Evolutionary conservation across 192 early-diverging fungal species (phyloP), one percentile per base, ranked within the genome.

Genomic region (Coemansia nantahalensis): DNA sequence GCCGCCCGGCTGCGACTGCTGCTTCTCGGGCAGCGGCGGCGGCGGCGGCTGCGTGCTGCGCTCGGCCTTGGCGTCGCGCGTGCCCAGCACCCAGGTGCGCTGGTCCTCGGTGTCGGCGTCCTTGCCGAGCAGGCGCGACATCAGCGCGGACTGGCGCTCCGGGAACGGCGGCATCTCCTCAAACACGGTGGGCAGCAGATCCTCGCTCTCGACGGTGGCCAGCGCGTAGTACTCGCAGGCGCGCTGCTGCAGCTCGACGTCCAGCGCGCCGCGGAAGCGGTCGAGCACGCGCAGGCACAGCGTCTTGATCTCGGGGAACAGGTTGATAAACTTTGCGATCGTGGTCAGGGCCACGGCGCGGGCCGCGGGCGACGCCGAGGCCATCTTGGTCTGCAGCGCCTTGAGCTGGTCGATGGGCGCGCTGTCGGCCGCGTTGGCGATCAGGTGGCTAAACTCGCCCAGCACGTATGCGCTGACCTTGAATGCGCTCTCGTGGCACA

Each of bases 81-180:
- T 91, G 50, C 93, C 93, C 68, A 91, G 86, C 15, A 90, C 80
- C 95, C 94, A 97, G 10, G 89, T 92, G 35, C 97, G 84, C 65
- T 93, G 93, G 54, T 98, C 95, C 59, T 97, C 93, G 0, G 95
- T 97, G 65, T 93, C 88, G 10, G 84, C 77, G 8, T 91, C 85
- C 57, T 91, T 87, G 62, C 91, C 87, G 13, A 93, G 86, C 54
- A 99, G 68, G 15, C 86, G 60, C 5, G 82, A 83, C 38, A 98
- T 64, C 38, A 99, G 75, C 1, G 91, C 87, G 1, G 94, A 97
- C 61, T 94, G 93, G 19, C 91, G 83, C 57, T 94, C 92, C 2
- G 93, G 90, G 77, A 92, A 99, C 32, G 90, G 91, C 40, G 97
- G 97, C 92, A 99, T 99, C 66, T 98, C 95, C 54, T 97, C 97